Percentiles rank a stretch among this genome's conserved stretches.
Conservation (phyloP, 1,284 basidiomycete species). For the Pisolithus thermaeus region DNA sequence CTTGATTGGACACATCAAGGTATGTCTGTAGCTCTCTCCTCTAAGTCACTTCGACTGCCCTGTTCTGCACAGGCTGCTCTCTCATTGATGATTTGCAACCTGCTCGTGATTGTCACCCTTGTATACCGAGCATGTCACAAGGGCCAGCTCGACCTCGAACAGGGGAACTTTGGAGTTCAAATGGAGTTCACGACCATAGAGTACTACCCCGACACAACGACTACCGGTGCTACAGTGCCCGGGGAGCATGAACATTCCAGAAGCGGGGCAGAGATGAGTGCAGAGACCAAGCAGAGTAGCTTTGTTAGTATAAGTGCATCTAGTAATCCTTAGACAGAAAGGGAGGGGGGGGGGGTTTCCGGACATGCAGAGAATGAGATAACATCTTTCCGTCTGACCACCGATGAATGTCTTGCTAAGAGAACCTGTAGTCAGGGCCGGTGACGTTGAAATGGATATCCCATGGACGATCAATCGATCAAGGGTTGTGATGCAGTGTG, state of each 20-base stretch:
- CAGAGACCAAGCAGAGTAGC: background rate
- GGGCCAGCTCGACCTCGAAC: constrained; percentile 1
- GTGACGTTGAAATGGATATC: too few relatives aligned
- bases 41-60: background rate
- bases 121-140: constrained; percentile 15
- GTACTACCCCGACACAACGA: background rate
- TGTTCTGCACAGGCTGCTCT: constrained; percentile 11
- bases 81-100: constrained; percentile 23
- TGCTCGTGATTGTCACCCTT: constrained; percentile 23
- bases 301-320: background rate
- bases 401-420: too few relatives aligned
- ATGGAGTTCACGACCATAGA: constrained; percentile 10
- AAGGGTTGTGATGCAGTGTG: too few relatives aligned
- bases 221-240: background rate
- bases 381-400: too few relatives aligned
- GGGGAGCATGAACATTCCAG: constrained; percentile 5
- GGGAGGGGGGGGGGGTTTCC: too few relatives aligned
- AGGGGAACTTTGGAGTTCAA: background rate
- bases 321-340: too few relatives aligned
- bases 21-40: background rate
- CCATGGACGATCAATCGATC: too few relatives aligned
- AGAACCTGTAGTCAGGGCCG: too few relatives aligned
- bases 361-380: too few relatives aligned
- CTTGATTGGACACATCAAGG: constrained; percentile 21
- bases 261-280: constrained; percentile 6